Conservation (phyloP, 345 rosid genomes). For the Bretschneidera sinensis region DNA sequence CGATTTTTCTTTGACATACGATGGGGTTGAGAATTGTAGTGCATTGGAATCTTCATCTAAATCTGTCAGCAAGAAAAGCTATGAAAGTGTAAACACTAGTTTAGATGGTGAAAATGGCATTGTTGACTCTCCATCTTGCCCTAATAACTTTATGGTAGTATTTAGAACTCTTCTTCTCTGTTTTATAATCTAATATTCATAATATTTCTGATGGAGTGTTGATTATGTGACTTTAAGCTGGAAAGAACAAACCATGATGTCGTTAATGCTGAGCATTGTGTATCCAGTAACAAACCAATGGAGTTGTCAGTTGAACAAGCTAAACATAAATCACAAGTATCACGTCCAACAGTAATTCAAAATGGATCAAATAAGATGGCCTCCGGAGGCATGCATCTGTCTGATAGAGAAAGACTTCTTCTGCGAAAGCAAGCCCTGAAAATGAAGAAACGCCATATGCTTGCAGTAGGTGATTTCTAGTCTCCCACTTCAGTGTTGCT, state of each 20-base stretch:
- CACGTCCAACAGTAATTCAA: conserved; percentile 18
- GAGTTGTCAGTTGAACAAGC: conserved; percentile 24
- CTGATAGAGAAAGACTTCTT: conserved; percentile 84
- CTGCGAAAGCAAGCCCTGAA: conserved; percentile 83
- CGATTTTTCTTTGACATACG: conserved; percentile 16
- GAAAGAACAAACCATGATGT: conserved; percentile 15
- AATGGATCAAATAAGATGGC: conserved; percentile 23
- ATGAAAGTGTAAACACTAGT: conserved; percentile 14
- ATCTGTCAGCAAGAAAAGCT: conserved; percentile 17
- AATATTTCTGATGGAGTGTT: conserved; percentile 2
- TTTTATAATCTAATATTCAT: conserved; percentile 13
- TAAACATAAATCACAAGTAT: conserved; percentile 20
- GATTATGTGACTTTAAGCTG: conserved; percentile 24
- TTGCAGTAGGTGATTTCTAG: conserved; percentile 66
- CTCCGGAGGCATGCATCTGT: conserved; percentile 36
- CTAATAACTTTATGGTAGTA: conserved; percentile 32
- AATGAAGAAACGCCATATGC: conserved; percentile 77
- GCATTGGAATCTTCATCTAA: conserved; percentile 18
- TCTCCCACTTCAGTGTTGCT: not conserved
- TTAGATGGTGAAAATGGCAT: conserved; percentile 16
- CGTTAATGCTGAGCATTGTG: conserved; percentile 16
- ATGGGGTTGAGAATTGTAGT: conserved; percentile 20
- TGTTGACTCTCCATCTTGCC: conserved; percentile 24
- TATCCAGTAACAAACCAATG: conserved; percentile 21
- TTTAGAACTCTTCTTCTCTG: conserved; percentile 11